Conservation (phyloP, 139 green algal genomes). For the Chlorella vulgaris region DNA sequence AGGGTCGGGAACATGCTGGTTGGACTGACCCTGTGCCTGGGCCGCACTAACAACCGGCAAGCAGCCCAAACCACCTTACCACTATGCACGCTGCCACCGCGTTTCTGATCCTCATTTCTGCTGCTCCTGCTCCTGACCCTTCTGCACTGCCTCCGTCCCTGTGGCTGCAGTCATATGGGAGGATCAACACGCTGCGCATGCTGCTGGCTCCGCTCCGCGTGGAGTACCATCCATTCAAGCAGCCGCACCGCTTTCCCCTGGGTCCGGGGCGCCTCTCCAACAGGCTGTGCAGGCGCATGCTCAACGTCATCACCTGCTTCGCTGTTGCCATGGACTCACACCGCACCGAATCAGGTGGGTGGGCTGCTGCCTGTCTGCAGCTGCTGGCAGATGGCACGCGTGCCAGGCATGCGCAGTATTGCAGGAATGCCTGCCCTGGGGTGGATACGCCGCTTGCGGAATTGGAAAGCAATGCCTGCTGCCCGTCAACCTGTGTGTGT, state of each 20-base stretch:
- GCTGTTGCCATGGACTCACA: conserved; percentile 14
- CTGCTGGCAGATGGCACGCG: no score
- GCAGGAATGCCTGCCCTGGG: no score
- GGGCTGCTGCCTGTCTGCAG: no score
- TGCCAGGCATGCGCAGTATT: no score
- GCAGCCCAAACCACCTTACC: neutral
- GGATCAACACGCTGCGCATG: neutral
- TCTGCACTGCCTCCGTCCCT: no score
- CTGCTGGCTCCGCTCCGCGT: conserved; percentile 23
- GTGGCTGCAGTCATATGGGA: neutral
- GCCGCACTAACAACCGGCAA: neutral
- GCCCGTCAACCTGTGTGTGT: no score
- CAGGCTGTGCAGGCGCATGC: conserved; percentile 20
- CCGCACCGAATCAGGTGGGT: conserved; percentile 19
- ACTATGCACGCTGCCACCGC: neutral
- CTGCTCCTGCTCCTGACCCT: no score
- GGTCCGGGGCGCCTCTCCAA: neutral
- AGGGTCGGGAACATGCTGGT: neutral
- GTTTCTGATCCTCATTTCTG: no score
- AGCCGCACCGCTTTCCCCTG: neutral
- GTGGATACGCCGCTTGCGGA: no score
- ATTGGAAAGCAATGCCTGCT: no score
- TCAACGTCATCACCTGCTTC: conserved; percentile 18
- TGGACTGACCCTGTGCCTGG: neutral
- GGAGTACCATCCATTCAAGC: conserved; percentile 16